Evolutionary conservation across 169 alveolate genomes (phyloP).

Genomic region (Eimeria falciformis): DNA sequence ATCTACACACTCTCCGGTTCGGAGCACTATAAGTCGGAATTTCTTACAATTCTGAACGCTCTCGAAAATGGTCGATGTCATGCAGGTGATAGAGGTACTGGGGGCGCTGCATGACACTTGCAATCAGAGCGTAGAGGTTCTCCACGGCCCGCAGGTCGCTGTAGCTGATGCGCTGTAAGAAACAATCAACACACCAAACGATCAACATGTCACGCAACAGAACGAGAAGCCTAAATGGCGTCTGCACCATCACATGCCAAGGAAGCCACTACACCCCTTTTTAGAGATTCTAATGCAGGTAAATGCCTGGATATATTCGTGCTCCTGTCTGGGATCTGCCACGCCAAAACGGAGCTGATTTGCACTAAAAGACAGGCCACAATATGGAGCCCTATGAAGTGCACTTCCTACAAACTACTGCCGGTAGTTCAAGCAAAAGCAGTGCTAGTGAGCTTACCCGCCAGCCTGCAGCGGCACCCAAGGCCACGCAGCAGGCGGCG

Average conservation of each 20-base stretch:
- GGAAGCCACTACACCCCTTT: too few relatives aligned
- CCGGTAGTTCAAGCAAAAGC: background rate
- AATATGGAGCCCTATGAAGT: too few relatives aligned
- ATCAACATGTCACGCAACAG: background rate
- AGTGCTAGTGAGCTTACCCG: background rate
- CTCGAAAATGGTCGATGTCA: constrained; percentile 11
- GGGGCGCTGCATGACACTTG: constrained; percentile 31
- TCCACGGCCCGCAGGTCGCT: constrained; percentile 22
- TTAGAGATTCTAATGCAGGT: too few relatives aligned
- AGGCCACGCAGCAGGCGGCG: constrained; percentile 36
- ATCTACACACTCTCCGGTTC: too few relatives aligned
- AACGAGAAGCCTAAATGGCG: too few relatives aligned
- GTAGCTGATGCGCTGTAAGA: constrained; percentile 2
- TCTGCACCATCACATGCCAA: too few relatives aligned
- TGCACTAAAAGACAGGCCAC: too few relatives aligned
- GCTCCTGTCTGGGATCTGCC: too few relatives aligned
- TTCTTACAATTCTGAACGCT: constrained; percentile 49
- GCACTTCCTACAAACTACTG: too few relatives aligned
- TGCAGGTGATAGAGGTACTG: constrained; percentile 37
- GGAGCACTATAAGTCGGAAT: too few relatives aligned
- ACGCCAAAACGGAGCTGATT: too few relatives aligned
- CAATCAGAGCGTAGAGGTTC: constrained; percentile 19
- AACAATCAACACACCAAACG: background rate
- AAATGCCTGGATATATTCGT: too few relatives aligned
- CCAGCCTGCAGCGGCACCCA: constrained; percentile 18